Base-by-base conservation (phyloP, 345 rosid species). In the Fremontodendron californicum region DNA sequence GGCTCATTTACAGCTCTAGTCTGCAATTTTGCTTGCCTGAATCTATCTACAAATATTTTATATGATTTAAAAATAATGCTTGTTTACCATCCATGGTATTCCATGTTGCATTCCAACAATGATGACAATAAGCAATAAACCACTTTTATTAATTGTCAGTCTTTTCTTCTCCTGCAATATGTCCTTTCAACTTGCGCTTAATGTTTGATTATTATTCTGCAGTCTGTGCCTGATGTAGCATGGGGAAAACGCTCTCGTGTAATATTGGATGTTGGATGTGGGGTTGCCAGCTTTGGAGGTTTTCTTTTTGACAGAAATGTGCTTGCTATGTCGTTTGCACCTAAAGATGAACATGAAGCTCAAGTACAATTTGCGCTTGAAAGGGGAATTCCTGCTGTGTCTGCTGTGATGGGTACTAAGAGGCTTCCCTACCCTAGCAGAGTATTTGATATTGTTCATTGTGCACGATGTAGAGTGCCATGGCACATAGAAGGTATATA, bases 341-440 rank as follows among this genome's bases (percentile, higher is more conserved):
- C 99, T 35, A 96, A 96, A 89, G 99, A 96, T 84, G 99, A 96
- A 79, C 99, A 96, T 82, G 99, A 93, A 89, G 99, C 97, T 62
- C 99, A 96, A 83, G 94, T 92, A 65, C 99, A 96, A 63, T 94
- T 94, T 75, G 99, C 98, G 58, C 94, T 96, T 62, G 99, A 96
- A 85, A 92, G 99, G 82, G 99, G 98, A 75, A 96, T 96, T 75
- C 98, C 99, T 19, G 97, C 92, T 63, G 82, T 96, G 83, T 94
- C 98, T 71, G 97, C 99, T 66, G 99, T 94, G 75, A 96, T 96
- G 99, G 99, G 99, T 70, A 94, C 98, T 57, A 78, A 80, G 73
- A 90, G 98, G 81, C 97, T 96, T 85, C 99, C 99, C 49, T 96
- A 85, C 85, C 99, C 99, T 15, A 91, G 92, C 79, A 84, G 86